phyloP scores from a whole-genome alignment of 257 asterid species.

The Salvia miltiorrhiza region DNA sequence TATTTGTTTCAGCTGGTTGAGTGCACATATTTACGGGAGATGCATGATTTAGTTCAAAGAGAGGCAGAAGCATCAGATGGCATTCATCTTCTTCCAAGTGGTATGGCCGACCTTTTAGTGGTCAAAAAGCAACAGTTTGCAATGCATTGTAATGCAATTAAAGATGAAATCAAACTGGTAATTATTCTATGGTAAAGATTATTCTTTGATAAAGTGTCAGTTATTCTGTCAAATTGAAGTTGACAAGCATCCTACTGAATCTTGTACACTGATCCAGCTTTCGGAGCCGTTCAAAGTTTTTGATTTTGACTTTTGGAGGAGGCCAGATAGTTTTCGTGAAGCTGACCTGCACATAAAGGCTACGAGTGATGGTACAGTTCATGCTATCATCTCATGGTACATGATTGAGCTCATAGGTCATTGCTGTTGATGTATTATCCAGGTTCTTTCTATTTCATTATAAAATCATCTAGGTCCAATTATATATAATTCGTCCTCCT shows the following conservation, averaged over 20 bases:
- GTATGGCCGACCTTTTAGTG: slow-evolving; percentile 41
- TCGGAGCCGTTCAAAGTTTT: slow-evolving; percentile 92
- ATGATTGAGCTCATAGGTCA: slow-evolving; percentile 25
- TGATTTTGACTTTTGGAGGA: slow-evolving; percentile 93
- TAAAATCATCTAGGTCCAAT: not conserved
- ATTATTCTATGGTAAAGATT: not conserved
- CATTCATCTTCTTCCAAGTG: slow-evolving; percentile 68
- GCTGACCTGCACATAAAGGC: slow-evolving; percentile 62
- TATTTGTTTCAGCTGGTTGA: slow-evolving; percentile 67
- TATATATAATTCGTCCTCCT: slow-evolving; percentile 19
- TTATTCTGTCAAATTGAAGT: not conserved
- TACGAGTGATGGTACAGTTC: slow-evolving; percentile 69
- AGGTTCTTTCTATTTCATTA: not conserved
- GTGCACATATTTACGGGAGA: slow-evolving; percentile 60
- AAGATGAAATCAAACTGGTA: slow-evolving; percentile 78
- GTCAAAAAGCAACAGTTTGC: slow-evolving; percentile 64
- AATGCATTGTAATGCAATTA: slow-evolving; percentile 84
- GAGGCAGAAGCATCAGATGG: slow-evolving; percentile 66
- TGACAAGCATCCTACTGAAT: slow-evolving; percentile 20
- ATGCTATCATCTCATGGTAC: slow-evolving; percentile 96
- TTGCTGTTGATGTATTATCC: slow-evolving; percentile 22
- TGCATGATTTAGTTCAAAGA: slow-evolving; percentile 60
- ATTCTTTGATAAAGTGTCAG: not conserved
- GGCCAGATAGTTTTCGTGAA: slow-evolving; percentile 75
- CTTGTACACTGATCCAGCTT: slow-evolving; percentile 49